Conservation (phyloP, 225 moss, liverwort and hornwort species). For the Marchantia paleacea region DNA sequence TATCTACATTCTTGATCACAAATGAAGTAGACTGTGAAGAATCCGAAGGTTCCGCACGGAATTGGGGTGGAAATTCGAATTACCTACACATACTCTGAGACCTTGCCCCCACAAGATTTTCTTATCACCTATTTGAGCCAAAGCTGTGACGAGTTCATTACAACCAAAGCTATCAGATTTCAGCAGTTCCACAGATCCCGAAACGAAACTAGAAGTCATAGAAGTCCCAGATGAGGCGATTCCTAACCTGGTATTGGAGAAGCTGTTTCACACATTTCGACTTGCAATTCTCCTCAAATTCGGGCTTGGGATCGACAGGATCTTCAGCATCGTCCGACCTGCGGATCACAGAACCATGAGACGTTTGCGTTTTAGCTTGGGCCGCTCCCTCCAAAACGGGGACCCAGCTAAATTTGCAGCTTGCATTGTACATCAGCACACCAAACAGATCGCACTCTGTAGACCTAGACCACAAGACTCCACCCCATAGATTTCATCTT, state of each 20-base stretch:
- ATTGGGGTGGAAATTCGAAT: neutral
- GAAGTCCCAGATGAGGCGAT: too few species aligned
- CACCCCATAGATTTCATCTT: neutral
- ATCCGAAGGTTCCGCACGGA: too few species aligned
- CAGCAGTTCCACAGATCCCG: neutral
- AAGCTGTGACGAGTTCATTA: too few species aligned
- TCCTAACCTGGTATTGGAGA: conserved; percentile 58
- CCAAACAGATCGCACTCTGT: neutral
- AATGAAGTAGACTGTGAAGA: neutral
- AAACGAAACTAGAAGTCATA: neutral
- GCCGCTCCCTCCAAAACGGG: neutral
- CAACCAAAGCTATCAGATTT: too few species aligned
- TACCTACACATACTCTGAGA: neutral
- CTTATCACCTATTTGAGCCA: too few species aligned
- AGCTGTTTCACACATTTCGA: conserved; percentile 77
- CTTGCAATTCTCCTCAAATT: conserved; percentile 77
- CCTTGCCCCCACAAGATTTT: too few species aligned
- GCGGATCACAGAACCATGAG: neutral
- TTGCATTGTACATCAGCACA: too few species aligned
- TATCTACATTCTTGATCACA: too few species aligned
- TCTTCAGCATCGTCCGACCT: conserved; percentile 49
- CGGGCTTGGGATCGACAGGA: conserved; percentile 61
- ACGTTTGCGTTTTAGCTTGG: neutral
- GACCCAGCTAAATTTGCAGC: neutral
- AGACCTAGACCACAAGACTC: neutral